Evolutionary conservation across 2,329 filamentous ascomycete genomes (phyloP).

Genomic region (Trichoderma asperellum): DNA sequence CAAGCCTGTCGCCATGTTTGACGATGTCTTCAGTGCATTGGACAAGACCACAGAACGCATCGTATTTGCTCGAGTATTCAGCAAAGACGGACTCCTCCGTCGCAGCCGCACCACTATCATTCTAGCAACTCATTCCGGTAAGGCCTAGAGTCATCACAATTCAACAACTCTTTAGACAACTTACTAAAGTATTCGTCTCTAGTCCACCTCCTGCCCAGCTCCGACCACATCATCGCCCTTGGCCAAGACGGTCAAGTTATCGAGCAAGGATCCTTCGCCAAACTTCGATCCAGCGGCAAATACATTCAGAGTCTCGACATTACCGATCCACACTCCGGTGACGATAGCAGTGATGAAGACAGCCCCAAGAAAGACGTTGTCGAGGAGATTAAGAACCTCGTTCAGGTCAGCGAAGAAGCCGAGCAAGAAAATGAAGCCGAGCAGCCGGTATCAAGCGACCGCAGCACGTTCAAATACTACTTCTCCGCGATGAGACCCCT

Average conservation of each 20-base stretch:
- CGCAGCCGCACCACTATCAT: constrained; percentile 39
- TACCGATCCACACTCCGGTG: constrained; percentile 32
- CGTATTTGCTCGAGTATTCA: constrained; percentile 47
- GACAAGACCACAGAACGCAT: constrained; percentile 48
- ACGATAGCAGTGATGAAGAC: constrained; percentile 20
- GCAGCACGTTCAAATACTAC: constrained; percentile 39
- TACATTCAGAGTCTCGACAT: constrained; percentile 46
- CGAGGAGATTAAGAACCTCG: background rate
- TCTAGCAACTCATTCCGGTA: constrained; percentile 43
- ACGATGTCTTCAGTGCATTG: constrained; percentile 47
- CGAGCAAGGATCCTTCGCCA: constrained; percentile 47
- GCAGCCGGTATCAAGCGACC: constrained; percentile 32
- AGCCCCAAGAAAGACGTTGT: background rate
- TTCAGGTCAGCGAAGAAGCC: background rate
- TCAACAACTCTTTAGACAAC: no score
- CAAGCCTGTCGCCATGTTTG: constrained; percentile 43
- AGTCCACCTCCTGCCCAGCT: constrained; percentile 44
- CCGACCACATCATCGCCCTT: constrained; percentile 52
- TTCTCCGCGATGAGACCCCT: constrained; percentile 34
- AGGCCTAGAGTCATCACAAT: background rate
- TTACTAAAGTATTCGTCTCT: background rate
- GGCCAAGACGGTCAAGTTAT: constrained; percentile 44
- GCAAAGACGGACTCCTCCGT: constrained; percentile 42
- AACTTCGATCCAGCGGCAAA: constrained; percentile 42
- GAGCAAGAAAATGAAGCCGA: constrained; percentile 12